Evolutionary conservation across 306 rosid genomes (phyloP).

Genomic region (Cicer chorassanicum): DNA sequence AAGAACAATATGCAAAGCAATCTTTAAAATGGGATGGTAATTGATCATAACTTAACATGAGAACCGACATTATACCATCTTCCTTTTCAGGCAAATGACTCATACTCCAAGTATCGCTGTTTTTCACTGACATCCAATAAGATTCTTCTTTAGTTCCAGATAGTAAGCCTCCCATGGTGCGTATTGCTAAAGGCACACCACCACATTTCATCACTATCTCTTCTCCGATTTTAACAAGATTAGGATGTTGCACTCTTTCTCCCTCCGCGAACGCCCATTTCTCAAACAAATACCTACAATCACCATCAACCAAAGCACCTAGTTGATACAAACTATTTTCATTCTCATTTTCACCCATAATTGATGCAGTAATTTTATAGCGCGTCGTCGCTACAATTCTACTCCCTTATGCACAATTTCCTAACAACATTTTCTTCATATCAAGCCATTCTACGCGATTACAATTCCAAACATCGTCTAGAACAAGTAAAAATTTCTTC

Average conservation of each 20-base stretch:
- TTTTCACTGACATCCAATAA: constrained; percentile 46
- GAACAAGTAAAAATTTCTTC: constrained; percentile 33
- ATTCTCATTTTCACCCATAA: neutral
- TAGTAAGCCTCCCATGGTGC: constrained; percentile 44
- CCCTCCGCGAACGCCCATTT: constrained; percentile 43
- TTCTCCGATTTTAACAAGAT: constrained; percentile 19
- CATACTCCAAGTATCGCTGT: constrained; percentile 33
- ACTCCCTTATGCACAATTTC: constrained; percentile 29
- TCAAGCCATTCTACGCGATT: constrained; percentile 26
- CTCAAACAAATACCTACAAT: constrained; percentile 38
- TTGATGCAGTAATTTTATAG: neutral
- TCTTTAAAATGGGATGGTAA: constrained; percentile 38
- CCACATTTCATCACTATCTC: constrained; percentile 50
- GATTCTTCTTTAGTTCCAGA: constrained; percentile 36
- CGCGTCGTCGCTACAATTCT: constrained; percentile 37
- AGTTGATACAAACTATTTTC: neutral
- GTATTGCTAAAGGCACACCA: constrained; percentile 50
- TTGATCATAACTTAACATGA: constrained; percentile 41
- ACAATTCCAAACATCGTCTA: constrained; percentile 44
- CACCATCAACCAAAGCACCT: constrained; percentile 21
- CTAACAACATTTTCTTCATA: neutral
- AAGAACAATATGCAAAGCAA: constrained; percentile 40
- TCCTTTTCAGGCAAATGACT: constrained; percentile 2
- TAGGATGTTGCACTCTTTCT: constrained; percentile 22
- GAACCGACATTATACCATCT: constrained; percentile 41